phyloP scores from a whole-genome alignment of 192 early-diverging fungal species.

The Irineochytrium annulatum region DNA sequence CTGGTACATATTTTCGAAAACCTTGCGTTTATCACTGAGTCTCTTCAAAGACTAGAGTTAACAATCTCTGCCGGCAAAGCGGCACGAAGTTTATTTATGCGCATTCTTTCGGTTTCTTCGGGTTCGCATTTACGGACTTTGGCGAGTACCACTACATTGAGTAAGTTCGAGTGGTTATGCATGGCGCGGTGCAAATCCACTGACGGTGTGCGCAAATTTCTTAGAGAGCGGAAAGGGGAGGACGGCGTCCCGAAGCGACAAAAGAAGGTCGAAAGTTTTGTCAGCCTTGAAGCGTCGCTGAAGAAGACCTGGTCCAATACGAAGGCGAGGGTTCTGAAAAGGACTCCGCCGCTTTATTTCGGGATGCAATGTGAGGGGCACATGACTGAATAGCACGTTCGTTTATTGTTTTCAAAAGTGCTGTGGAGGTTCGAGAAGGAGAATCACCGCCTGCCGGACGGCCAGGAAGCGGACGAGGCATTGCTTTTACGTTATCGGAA shows the following conservation, averaged over 20 bases:
- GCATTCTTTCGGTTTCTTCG: conserved; percentile 67
- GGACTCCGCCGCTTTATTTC: conserved; percentile 30
- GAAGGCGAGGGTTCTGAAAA: conserved; percentile 17
- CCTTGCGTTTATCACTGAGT: neutral
- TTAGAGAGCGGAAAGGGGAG: conserved; percentile 21
- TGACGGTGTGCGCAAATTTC: neutral
- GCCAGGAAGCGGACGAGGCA: conserved; percentile 32
- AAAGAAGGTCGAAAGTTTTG: conserved; percentile 39
- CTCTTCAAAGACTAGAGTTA: conserved; percentile 41
- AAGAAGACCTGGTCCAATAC: neutral
- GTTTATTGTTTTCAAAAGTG: conserved; percentile 14
- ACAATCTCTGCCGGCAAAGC: conserved; percentile 58
- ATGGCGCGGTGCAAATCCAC: neutral
- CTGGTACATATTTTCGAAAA: conserved; percentile 35
- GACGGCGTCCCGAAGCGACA: conserved; percentile 32
- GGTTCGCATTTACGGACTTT: conserved; percentile 87
- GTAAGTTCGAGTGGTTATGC: conserved; percentile 10
- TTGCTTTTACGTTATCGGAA: conserved; percentile 17
- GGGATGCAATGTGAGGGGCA: conserved; percentile 24
- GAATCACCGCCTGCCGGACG: conserved; percentile 19
- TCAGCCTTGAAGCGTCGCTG: conserved; percentile 13
- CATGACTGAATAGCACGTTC: neutral
- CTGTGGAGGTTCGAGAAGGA: conserved; percentile 30
- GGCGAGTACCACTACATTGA: conserved; percentile 51
- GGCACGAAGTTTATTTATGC: conserved; percentile 63